Evolutionary conservation across 768 basidiomycete species (phyloP).

Genomic region (Favolaschia claudopus): DNA sequence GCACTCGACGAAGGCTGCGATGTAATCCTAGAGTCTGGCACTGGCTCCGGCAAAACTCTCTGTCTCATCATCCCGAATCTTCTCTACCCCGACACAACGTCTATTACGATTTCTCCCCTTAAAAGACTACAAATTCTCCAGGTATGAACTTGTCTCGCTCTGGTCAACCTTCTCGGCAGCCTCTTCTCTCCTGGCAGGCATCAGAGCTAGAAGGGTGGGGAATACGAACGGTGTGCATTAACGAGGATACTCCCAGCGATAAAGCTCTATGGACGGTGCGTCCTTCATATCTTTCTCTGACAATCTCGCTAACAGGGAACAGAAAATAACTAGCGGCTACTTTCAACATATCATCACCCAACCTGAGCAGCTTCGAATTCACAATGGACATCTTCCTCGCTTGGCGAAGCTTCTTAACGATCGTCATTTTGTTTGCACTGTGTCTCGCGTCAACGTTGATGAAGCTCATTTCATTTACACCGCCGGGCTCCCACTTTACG

Average conservation of each 20-base stretch:
- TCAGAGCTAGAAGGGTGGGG: not conserved
- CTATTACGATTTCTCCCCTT: constrained; percentile 18
- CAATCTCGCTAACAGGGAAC: not conserved
- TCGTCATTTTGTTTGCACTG: not conserved
- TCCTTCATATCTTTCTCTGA: not conserved
- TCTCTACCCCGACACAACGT: constrained; percentile 16
- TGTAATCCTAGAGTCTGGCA: constrained; percentile 32
- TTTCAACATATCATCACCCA: not conserved
- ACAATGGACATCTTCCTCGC: not conserved
- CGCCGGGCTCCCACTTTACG: constrained; percentile 27
- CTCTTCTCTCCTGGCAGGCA: not conserved
- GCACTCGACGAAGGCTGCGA: constrained; percentile 27
- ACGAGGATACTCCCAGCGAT: not conserved
- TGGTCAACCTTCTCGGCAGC: not conserved
- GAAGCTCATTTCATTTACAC: too few species aligned
- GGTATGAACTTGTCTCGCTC: not conserved
- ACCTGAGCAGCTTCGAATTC: not conserved
- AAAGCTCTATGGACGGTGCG: not conserved
- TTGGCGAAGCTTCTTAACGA: not conserved
- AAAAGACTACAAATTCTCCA: constrained; percentile 22
- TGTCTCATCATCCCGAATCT: constrained; percentile 34
- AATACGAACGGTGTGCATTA: too few species aligned
- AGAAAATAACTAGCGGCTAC: not conserved
- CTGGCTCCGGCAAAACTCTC: constrained; percentile 39
- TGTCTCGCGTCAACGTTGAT: constrained; percentile 25